phyloP scores from a whole-genome alignment of 1,139 yeast genomes.

The Yamadazyma sp. region DNA sequence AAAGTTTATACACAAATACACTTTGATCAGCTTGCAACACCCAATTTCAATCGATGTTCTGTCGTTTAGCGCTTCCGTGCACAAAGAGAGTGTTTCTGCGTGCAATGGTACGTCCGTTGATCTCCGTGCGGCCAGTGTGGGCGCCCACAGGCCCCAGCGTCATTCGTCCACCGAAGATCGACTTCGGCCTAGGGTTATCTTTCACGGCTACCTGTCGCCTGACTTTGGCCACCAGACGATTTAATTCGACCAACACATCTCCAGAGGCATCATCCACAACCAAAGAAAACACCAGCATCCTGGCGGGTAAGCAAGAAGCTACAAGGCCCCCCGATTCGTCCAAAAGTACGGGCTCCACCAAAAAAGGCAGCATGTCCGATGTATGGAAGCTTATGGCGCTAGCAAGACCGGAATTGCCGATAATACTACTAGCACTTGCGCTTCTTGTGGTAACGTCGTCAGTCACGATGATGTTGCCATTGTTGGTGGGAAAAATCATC shows the following conservation, averaged over 20 bases:
- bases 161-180: background rate
- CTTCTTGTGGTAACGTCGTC: conserved; percentile 58
- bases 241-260: background rate
- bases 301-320: too few species aligned
- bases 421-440: conserved; percentile 51
- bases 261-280: background rate
- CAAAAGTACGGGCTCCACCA: background rate
- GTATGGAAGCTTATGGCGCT: conserved; percentile 28
- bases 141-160: background rate
- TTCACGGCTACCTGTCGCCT: background rate
- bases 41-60: too few species aligned
- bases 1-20: too few species aligned
- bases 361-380: conserved; percentile 15
- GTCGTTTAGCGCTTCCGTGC: too few species aligned
- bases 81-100: too few species aligned
- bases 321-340: conserved; percentile 6
- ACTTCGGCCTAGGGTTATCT: background rate
- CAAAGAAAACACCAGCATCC: background rate
- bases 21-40: too few species aligned
- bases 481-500: conserved; percentile 72
- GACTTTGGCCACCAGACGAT: background rate
- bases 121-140: background rate
- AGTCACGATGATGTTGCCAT: conserved; percentile 68
- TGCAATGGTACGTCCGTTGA: background rate
- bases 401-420: conserved; percentile 39